Evolutionary conservation across 2,329 filamentous ascomycete genomes (phyloP), one percentile per base, ranked within the genome.

Genomic region (Apiospora marii): DNA sequence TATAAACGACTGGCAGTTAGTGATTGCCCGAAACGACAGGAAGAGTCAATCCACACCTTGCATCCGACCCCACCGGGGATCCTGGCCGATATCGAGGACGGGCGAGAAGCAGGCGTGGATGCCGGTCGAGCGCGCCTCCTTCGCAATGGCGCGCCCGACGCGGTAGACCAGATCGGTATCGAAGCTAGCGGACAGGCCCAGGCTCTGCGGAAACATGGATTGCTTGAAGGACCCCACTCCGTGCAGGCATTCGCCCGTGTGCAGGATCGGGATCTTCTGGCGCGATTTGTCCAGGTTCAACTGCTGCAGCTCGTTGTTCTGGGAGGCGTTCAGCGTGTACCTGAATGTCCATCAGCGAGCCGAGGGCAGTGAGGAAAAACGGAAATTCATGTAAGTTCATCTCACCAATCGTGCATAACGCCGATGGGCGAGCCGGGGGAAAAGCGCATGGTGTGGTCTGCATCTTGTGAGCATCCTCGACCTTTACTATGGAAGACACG

Each of bases 151-250:
- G 16, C 81, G 78, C 0, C 84, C 84, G 6, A 85, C 82, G 1
- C 83, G 79, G 67, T 83, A 76, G 6, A 85, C 82, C 1, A 85
- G 78, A n/a, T 82, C 79, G 0, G 79, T 81, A 69, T 86, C 84
- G 75, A 84, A 86, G 46, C 77, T 83, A 1, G 84, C 82, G 0
- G 84, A 83, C 73, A 86, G 73, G 0, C 81, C 83, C 34, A 85
- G 76, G 46, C 80, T 80, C 69, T 85, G 83, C 0, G 84, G 84
- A 72, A 86, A 85, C 77, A 85, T 82, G 13, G 82, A 84, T 75
- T 85, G 84, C 69, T 85, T 85, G 75, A 83, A 85, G 0, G 82
- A 84, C 8, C 82, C 84, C 1, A 85, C 84, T 1, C 83, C 84
- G 67, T 86, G 84, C 4, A 86, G 80, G 72, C 84, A 85, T 72